Conservation (phyloP, 2,329 filamentous ascomycete species). For the Cordyceps tenuipes region DNA sequence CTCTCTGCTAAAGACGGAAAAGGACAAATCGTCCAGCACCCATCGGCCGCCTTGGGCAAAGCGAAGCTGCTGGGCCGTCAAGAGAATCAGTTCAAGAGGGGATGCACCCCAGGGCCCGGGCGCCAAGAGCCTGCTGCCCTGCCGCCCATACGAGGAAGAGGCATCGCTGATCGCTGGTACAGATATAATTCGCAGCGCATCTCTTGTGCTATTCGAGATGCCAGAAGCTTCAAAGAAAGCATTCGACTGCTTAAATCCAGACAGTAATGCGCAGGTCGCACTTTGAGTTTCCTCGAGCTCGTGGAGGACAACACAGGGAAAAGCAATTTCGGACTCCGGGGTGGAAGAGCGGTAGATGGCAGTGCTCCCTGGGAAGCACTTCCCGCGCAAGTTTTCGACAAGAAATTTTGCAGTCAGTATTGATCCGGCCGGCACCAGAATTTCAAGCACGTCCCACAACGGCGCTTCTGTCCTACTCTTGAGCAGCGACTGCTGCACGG, state of each 20-base stretch:
- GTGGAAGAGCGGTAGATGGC: not conserved
- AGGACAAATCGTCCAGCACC: not conserved
- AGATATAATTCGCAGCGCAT: not conserved
- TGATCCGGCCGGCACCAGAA: not conserved
- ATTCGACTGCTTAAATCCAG: not conserved
- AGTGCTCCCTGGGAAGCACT: not conserved
- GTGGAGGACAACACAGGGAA: not conserved
- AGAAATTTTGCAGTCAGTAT: not conserved
- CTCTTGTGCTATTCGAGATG: not conserved
- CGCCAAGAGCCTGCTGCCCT: not conserved
- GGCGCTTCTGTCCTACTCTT: not conserved
- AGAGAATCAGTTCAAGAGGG: not conserved
- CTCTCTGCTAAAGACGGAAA: not conserved
- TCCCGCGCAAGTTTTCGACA: not conserved
- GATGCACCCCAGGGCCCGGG: conserved; percentile 4
- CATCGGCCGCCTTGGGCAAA: not conserved
- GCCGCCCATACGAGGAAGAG: not conserved
- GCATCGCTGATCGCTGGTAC: not conserved
- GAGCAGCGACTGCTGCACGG: conserved; percentile 5
- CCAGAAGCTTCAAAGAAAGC: not conserved
- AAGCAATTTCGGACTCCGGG: not conserved
- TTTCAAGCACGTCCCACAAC: not conserved
- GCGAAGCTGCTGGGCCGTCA: conserved; percentile 1
- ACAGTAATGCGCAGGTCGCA: not conserved
- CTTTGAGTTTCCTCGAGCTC: not conserved